These are phyloP conservation scores for Eucalyptus marginata DNA, from an alignment of 345 rosid species.

Conservation along the genomic window DNA sequence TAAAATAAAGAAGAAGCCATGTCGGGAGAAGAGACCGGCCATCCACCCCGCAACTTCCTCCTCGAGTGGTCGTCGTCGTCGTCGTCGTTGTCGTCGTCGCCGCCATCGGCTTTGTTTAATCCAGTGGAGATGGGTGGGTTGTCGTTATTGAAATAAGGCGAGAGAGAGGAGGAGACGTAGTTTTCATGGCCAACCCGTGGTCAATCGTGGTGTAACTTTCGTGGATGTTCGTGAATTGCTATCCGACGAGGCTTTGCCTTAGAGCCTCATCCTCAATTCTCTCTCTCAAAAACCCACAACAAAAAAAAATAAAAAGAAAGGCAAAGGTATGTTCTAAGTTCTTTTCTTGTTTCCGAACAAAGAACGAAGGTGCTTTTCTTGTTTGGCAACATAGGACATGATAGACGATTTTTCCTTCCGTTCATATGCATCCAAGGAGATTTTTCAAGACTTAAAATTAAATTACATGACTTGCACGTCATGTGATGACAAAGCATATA, in stretches of 20 bases:
- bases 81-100: background rate
- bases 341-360: background rate
- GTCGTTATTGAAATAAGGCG: background rate
- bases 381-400: background rate
- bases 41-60: background rate
- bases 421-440: background rate
- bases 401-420: accelerated
- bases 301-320: background rate
- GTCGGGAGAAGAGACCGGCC: background rate
- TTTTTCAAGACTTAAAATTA: background rate
- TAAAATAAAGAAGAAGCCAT: background rate
- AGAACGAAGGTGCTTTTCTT: too few species aligned
- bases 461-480: background rate
- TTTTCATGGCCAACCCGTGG: background rate
- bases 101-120: background rate
- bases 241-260: background rate
- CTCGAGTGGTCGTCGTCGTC: background rate
- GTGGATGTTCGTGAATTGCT: background rate
- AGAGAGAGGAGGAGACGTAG: background rate
- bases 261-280: background rate
- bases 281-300: background rate
- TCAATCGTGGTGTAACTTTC: background rate
- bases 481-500: background rate
- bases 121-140: background rate
- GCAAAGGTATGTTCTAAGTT: background rate